These are phyloP conservation scores for Gnomoniopsis sp. DNA, from an alignment of 2,329 filamentous ascomycete genomes.

Conservation along the genomic window DNA sequence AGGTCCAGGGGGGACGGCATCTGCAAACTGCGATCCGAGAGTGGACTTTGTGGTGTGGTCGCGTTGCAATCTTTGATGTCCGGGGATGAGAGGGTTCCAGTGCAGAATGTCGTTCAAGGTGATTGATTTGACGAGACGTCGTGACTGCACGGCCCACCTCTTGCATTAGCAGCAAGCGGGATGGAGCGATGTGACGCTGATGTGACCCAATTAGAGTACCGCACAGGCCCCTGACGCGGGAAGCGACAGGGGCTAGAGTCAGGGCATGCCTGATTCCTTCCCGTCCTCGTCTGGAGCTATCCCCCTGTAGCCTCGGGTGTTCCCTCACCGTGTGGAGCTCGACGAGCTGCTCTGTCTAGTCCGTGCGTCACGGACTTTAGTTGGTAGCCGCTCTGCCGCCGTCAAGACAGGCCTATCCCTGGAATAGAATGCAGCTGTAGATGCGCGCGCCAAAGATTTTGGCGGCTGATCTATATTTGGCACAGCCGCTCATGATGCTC, in stretches of 20 bases:
- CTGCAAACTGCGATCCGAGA: not conserved
- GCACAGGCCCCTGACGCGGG: constrained; percentile 11
- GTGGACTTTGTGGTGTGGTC: not conserved
- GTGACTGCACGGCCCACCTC: not conserved
- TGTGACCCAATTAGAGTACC: constrained; percentile 6
- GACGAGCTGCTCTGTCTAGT: not conserved
- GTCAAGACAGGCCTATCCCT: no score
- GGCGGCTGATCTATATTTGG: constrained; percentile 15
- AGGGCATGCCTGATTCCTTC: not conserved
- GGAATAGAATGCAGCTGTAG: not conserved
- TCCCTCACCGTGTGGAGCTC: not conserved
- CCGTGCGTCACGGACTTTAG: not conserved
- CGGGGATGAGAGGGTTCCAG: not conserved
- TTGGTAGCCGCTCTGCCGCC: not conserved
- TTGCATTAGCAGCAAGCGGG: constrained; percentile 8
- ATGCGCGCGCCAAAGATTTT: constrained; percentile 4
- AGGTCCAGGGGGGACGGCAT: constrained; percentile 5
- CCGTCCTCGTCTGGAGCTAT: not conserved
- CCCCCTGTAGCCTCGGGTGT: not conserved
- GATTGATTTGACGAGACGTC: constrained; percentile 4
- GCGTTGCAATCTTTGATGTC: constrained; percentile 5
- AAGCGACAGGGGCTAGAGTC: constrained; percentile 2
- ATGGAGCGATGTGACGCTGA: constrained; percentile 2
- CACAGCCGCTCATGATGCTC: not conserved
- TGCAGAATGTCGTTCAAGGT: not conserved